Conservation (phyloP, 2,329 filamentous ascomycete species). For the Didymella arachidicola region DNA sequence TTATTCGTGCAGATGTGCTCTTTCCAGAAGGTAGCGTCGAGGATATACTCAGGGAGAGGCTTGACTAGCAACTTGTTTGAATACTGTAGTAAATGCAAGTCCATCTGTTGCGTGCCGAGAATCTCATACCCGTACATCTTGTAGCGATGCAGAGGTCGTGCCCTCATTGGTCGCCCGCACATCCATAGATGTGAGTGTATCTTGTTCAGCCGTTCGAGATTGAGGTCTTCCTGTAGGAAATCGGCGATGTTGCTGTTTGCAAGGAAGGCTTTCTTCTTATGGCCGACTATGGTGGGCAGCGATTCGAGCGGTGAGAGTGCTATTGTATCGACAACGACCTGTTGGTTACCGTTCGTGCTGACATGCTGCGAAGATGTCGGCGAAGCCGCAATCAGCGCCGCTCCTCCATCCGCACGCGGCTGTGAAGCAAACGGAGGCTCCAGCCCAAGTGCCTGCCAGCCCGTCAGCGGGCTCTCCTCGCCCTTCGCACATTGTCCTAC, state of each 20-base stretch:
- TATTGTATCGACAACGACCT: constrained; percentile 33
- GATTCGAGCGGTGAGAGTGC: constrained; percentile 38
- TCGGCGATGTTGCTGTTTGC: constrained; percentile 35
- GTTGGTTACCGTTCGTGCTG: constrained; percentile 20
- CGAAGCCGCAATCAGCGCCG: constrained; percentile 16
- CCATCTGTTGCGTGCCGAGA: constrained; percentile 46
- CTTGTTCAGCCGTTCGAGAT: constrained; percentile 42
- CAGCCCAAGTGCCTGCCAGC: constrained; percentile 15
- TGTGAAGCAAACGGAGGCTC: constrained; percentile 38
- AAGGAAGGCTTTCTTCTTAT: constrained; percentile 29
- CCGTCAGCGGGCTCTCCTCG: not conserved
- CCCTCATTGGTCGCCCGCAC: constrained; percentile 49
- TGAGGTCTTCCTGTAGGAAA: constrained; percentile 42
- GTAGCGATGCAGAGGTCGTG: constrained; percentile 47
- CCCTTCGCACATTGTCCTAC: constrained; percentile 6
- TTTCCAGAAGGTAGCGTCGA: constrained; percentile 43
- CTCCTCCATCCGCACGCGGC: constrained; percentile 27
- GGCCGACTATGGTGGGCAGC: constrained; percentile 45
- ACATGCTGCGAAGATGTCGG: constrained; percentile 18
- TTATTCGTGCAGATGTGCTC: constrained; percentile 31
- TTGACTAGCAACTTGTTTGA: constrained; percentile 44
- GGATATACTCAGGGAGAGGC: constrained; percentile 45
- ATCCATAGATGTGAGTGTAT: constrained; percentile 49
- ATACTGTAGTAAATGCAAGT: constrained; percentile 48
- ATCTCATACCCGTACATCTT: constrained; percentile 46